Evolutionary conservation across 352 stramenopile genomes (phyloP).

Genomic region (Globisporangium nagaii): DNA sequence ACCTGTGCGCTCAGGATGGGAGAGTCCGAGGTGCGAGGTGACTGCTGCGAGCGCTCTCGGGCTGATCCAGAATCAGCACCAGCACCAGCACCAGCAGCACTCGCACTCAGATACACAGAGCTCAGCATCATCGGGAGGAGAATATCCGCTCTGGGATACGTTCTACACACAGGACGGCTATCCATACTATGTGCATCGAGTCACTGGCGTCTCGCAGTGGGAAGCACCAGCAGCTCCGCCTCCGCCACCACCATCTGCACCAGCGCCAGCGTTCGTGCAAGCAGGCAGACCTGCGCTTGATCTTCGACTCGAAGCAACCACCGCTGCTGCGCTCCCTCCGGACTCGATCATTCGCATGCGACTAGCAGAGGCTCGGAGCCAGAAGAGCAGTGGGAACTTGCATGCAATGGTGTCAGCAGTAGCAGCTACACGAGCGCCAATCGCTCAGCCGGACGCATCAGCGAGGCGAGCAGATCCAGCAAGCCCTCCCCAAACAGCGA

Average conservation of each 20-base stretch:
- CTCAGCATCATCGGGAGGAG: neutral
- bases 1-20: neutral
- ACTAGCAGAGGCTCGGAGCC: constrained; percentile 25
- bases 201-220: constrained; percentile 70
- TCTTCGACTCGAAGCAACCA: no score
- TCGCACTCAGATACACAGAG: neutral
- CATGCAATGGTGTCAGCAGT: neutral
- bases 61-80: neutral
- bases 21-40: neutral
- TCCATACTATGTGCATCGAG: constrained; percentile 70
- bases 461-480: no score
- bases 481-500: no score
- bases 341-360: constrained; percentile 45
- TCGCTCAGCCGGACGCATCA: no score
- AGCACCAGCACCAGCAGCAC: neutral
- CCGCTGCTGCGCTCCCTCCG: constrained; percentile 19
- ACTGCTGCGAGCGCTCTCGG: no score
- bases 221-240: constrained; percentile 32
- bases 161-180: constrained; percentile 73
- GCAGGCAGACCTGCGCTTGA: neutral
- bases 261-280: neutral
- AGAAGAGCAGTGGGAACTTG: constrained; percentile 11
- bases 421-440: no score
- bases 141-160: constrained; percentile 41
- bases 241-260: neutral